A percentile compares a stretch with the other conserved stretches of the same genome.
Evolutionary conservation across 129 eudicot species (phyloP).

Genomic region (Gnaphalium uliginosum): DNA sequence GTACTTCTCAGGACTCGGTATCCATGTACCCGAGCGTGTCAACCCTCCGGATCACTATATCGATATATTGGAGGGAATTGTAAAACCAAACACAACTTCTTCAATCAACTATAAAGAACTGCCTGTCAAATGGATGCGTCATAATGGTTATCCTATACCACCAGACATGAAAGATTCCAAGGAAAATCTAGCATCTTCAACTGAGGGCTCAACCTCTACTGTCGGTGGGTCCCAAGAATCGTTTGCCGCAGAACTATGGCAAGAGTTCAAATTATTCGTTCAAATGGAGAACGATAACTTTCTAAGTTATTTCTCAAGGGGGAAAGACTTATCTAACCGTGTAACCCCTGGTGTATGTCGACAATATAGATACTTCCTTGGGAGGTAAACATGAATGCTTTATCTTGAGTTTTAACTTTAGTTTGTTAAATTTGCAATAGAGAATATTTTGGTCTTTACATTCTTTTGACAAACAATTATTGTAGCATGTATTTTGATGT

Average conservation of each 20-base stretch:
- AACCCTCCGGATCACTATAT: conserved; percentile 88
- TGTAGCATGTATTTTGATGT: conserved; percentile 4
- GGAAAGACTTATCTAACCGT: conserved; percentile 64
- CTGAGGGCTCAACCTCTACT: conserved; percentile 37
- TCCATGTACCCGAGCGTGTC: conserved; percentile 77
- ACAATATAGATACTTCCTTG: conserved; percentile 80
- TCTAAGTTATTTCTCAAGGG: conserved; percentile 37
- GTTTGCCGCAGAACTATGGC: conserved; percentile 76
- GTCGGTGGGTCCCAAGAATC: conserved; percentile 46
- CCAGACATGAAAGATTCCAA: conserved; percentile 68
- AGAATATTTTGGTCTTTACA: background rate
- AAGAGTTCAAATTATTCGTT: conserved; percentile 55
- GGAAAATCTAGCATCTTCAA: conserved; percentile 36
- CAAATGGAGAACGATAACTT: conserved; percentile 57
- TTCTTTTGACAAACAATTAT: background rate
- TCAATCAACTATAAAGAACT: conserved; percentile 61
- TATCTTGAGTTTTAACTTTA: background rate
- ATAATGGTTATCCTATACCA: conserved; percentile 82
- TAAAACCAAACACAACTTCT: conserved; percentile 44
- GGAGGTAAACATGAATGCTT: conserved; percentile 52
- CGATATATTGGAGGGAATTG: conserved; percentile 81
- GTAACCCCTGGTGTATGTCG: conserved; percentile 45
- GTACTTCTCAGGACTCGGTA: conserved; percentile 76
- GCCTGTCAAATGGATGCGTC: conserved; percentile 95
- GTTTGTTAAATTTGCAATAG: conserved; percentile 2